Conservation (phyloP, 331 rosid species). For the Quercus tomentella region DNA sequence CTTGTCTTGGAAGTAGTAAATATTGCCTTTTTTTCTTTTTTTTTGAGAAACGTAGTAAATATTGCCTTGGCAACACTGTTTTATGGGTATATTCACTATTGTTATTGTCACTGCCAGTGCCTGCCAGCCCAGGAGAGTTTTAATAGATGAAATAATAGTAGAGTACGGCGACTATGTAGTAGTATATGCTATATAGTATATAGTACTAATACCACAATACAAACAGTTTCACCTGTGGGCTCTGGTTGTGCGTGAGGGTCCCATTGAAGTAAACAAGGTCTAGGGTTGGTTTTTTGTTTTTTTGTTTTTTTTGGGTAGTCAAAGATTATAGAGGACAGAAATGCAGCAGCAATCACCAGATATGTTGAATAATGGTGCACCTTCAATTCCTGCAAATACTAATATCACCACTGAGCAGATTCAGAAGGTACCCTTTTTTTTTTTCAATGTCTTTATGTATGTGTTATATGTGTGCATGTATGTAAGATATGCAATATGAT, state of each 20-base stretch:
- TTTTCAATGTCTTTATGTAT: not conserved
- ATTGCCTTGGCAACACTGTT: too few species aligned
- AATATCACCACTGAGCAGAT: conserved; percentile 41
- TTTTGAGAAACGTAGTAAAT: too few species aligned
- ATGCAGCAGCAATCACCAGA: conserved; percentile 7
- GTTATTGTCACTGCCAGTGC: too few species aligned
- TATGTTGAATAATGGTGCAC: conserved; percentile 36
- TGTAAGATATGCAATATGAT: not conserved
- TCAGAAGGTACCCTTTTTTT: conserved; percentile 38
- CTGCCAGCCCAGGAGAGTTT: too few species aligned
- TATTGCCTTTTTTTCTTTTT: too few species aligned
- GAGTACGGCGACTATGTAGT: too few species aligned
- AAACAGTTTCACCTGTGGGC: too few species aligned
- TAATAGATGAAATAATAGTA: too few species aligned
- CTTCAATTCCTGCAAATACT: conserved; percentile 19
- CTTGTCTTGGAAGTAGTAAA: not conserved
- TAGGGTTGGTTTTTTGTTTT: conserved; percentile 24
- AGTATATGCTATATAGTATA: not conserved
- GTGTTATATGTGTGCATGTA: conserved; percentile 1
- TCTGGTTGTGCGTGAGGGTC: not conserved
- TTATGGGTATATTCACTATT: too few species aligned
- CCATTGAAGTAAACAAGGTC: conserved; percentile 19
- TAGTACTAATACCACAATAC: too few species aligned
- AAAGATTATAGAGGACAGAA: not conserved
- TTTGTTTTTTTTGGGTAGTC: not conserved